Evolutionary conservation across 1,284 basidiomycete species (phyloP), one percentile per base, ranked within the genome.

Genomic region (Malassezia japonica): DNA sequence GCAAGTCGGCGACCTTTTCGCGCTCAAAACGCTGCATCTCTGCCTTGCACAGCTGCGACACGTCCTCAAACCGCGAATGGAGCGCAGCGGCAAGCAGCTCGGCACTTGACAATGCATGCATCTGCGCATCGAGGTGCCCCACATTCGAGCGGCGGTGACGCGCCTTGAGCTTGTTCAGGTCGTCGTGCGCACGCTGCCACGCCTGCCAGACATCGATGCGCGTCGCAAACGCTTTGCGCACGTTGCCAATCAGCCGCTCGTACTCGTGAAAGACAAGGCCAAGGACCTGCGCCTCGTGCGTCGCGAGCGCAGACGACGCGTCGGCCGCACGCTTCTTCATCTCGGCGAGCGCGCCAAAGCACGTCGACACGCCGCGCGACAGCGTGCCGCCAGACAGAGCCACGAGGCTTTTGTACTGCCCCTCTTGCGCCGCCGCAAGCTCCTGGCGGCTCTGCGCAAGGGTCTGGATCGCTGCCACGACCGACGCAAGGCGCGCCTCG

Each of bases 1-100:
- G 88, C 72, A 92, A 87, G 67, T 92, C 88, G 39, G 87, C 83
- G 25, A 96, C 81, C 37, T 90, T 81, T 74, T 95, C 91, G 65
- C 83, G 80, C 75, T 99, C 92, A 69, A 98, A 95, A 28, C 90
- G 78, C n/a, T 82, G 83, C 65, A 94, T 83, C 75, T 99, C 94
- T 4, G 79, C 76, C 75, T 96, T 96, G 65, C 90, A 84, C 23
- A 94, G 77, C 59, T 83, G 83, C 24, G 87, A 85, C 6, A 86
- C 84, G 25, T 84, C 80, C 38, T 95, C 89, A 68, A 87, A 98
- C 57, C 94, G 87, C 46, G 82, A 80, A 63, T 85, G 85, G 6
- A 55, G 54, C 24, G 59, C 55, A 12, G 67, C 40, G 9, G 57
- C 48, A 4, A 46, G 49, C 4, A 50, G 44, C 46, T 69, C 65